These are phyloP conservation scores for Hymenochaete sp. DNA, from an alignment of 1,284 basidiomycete genomes.

Conservation along the genomic window DNA sequence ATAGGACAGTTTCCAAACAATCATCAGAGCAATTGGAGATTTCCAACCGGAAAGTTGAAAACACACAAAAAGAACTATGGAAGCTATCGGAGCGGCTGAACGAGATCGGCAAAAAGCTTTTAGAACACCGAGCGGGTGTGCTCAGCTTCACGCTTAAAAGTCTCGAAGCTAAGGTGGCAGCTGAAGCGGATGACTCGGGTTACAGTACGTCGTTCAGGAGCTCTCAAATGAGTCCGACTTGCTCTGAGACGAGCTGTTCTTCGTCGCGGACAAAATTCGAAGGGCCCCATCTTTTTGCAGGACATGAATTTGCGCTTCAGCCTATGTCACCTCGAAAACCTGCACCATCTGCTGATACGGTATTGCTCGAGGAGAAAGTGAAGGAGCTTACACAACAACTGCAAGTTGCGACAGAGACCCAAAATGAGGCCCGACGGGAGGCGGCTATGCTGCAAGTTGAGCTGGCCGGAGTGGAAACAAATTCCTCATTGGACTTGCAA, in stretches of 20 bases:
- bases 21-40: slow-evolving; percentile 62
- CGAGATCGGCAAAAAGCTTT: slow-evolving; percentile 50
- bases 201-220: slow-evolving; percentile 44
- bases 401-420: slow-evolving; percentile 48
- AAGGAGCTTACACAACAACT: slow-evolving; percentile 49
- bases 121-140: slow-evolving; percentile 72
- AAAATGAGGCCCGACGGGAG: slow-evolving; percentile 52
- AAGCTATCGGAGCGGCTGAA: slow-evolving; percentile 51
- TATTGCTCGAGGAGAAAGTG: slow-evolving; percentile 48
- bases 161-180: slow-evolving; percentile 51
- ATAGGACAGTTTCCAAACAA: slow-evolving; percentile 54
- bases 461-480: slow-evolving; percentile 55
- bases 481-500: slow-evolving; percentile 55
- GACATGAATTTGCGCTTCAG: slow-evolving; percentile 56
- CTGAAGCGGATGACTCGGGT: slow-evolving; percentile 37
- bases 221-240: slow-evolving; percentile 45
- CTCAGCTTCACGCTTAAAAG: slow-evolving; percentile 60
- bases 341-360: slow-evolving; percentile 32
- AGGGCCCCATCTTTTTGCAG: slow-evolving; percentile 75
- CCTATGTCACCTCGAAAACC: slow-evolving; percentile 33
- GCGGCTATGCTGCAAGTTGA: slow-evolving; percentile 50
- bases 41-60: slow-evolving; percentile 58
- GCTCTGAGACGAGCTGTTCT: slow-evolving; percentile 36
- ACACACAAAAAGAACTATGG: slow-evolving; percentile 61
- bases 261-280: slow-evolving; percentile 53